These are phyloP conservation scores for Comarum palustre DNA, from an alignment of 306 rosid genomes.

Conservation along the genomic window DNA sequence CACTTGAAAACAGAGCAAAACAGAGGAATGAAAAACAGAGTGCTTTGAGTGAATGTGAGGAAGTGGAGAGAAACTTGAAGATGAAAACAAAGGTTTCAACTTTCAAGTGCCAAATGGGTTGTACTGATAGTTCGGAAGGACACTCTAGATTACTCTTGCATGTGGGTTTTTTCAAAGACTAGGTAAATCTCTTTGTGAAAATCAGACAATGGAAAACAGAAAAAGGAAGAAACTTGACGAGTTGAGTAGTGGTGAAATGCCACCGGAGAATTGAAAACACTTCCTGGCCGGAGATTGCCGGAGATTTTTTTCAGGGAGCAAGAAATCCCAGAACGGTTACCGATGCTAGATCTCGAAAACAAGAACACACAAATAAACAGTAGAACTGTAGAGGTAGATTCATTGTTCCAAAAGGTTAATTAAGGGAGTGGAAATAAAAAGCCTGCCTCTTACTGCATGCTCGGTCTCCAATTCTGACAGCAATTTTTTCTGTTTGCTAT, in stretches of 20 bases:
- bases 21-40: constrained; percentile 5
- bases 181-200: not conserved
- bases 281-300: constrained; percentile 23
- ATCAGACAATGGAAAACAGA: not conserved
- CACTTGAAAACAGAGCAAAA: constrained; percentile 7
- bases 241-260: not conserved
- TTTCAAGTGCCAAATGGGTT: constrained; percentile 19
- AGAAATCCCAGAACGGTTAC: constrained; percentile 38
- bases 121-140: not conserved
- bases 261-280: constrained; percentile 14
- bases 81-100: not conserved
- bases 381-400: constrained; percentile 8
- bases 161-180: not conserved
- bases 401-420: constrained; percentile 10
- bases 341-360: constrained; percentile 41
- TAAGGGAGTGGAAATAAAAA: not conserved
- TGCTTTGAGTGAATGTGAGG: constrained; percentile 13
- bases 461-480: no score
- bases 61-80: constrained; percentile 1
- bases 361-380: constrained; percentile 18
- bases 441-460: constrained; percentile 22
- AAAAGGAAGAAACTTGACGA: not conserved
- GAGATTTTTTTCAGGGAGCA: constrained; percentile 37
- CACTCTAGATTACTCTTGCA: not conserved
- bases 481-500: not conserved